Evolutionary conservation across 106 monocot species (phyloP).

Genomic region (Dioscorea zingiberensis): DNA sequence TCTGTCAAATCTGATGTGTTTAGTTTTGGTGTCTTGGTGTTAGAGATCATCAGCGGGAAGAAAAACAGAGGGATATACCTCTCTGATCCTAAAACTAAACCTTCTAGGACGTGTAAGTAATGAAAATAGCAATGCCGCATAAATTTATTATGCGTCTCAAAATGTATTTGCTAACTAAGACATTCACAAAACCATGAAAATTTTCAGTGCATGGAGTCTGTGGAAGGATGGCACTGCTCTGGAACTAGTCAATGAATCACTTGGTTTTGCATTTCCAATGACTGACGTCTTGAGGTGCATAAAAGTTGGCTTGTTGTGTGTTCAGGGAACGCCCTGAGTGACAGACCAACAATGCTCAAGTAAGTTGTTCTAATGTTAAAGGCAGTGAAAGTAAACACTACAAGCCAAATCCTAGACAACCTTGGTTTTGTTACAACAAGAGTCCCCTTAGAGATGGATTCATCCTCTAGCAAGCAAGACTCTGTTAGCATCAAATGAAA

Average conservation of each 20-base stretch:
- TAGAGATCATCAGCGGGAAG: conserved; percentile 25
- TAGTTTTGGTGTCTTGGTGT: conserved; percentile 25
- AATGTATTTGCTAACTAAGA: too few species aligned
- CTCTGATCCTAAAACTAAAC: not conserved
- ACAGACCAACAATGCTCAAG: conserved; percentile 26
- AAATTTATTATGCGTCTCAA: too few species aligned
- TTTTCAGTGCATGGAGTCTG: conserved; percentile 34
- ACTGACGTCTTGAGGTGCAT: conserved; percentile 14
- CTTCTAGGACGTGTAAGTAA: conserved; percentile 24
- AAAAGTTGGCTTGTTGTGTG: conserved; percentile 21
- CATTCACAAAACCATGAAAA: too few species aligned
- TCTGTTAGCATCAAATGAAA: not conserved
- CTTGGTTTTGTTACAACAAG: conserved; percentile 10
- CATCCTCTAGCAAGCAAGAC: conserved; percentile 8
- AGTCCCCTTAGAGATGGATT: not conserved
- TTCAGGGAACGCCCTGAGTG: conserved; percentile 26
- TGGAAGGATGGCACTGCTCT: conserved; percentile 27
- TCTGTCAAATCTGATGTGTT: conserved; percentile 28
- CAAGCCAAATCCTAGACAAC: conserved; percentile 9
- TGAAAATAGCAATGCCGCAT: not conserved
- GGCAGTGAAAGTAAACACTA: conserved; percentile 12
- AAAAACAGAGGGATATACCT: conserved; percentile 10
- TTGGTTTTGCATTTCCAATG: conserved; percentile 1
- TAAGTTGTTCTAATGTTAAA: conserved; percentile 25
- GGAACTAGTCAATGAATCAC: conserved; percentile 21